These are phyloP conservation scores for Coffea canephora DNA, from an alignment of 257 asterid species.

Conservation along the genomic window DNA sequence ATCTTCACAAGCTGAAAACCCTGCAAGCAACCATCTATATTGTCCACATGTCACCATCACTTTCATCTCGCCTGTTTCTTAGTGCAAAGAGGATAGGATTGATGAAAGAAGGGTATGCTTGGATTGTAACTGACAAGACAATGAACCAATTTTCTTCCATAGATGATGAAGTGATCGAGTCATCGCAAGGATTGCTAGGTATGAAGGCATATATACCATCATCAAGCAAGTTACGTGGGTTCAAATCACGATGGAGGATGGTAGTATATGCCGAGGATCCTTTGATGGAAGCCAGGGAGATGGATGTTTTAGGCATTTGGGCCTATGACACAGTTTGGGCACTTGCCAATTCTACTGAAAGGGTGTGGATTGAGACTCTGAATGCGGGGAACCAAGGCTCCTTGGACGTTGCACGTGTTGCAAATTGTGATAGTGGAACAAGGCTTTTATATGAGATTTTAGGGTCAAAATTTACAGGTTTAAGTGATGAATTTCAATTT, in stretches of 20 bases:
- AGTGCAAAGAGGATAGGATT: slow-evolving; percentile 33
- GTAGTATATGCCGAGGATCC: slow-evolving; percentile 20
- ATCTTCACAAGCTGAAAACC: slow-evolving; percentile 24
- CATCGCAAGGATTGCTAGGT: slow-evolving; percentile 43
- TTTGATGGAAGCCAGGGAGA: slow-evolving; percentile 11
- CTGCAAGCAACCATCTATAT: slow-evolving; percentile 25
- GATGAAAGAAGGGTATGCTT: slow-evolving; percentile 42
- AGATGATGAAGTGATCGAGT: slow-evolving; percentile 27
- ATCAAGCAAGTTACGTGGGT: slow-evolving; percentile 24
- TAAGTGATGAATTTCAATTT: slow-evolving; percentile 29
- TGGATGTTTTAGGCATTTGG: slow-evolving; percentile 30
- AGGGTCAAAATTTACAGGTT: slow-evolving; percentile 23
- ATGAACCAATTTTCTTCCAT: slow-evolving; percentile 30
- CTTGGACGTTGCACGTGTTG: not conserved
- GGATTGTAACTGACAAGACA: slow-evolving; percentile 43
- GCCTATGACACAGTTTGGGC: slow-evolving; percentile 46
- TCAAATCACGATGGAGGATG: slow-evolving; percentile 33
- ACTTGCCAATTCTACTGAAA: slow-evolving; percentile 35
- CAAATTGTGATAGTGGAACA: not conserved
- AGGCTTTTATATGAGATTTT: slow-evolving; percentile 3
- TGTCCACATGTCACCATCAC: slow-evolving; percentile 36
- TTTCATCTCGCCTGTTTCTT: slow-evolving; percentile 31
- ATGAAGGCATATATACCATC: slow-evolving; percentile 30
- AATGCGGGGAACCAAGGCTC: not conserved
- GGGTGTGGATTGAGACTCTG: not conserved